phyloP scores from a whole-genome alignment of 495 filamentous ascomycete genomes.

The Hypoxylon perforatum region DNA sequence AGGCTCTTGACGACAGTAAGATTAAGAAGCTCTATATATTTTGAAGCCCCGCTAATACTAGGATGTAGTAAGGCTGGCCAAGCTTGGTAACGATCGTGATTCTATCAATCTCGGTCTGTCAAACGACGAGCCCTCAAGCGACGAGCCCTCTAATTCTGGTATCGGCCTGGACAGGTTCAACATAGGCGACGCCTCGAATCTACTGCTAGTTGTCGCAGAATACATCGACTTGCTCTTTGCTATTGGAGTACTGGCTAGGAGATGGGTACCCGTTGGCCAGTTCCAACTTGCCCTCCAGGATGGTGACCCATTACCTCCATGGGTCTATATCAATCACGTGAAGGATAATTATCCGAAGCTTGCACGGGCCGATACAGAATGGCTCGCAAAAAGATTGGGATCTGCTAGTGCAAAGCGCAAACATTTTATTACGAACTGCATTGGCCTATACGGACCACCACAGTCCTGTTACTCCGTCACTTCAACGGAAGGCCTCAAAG shows the following conservation, averaged over 20 bases:
- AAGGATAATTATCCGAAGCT: conserved; percentile 11
- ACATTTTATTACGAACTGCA: conserved; percentile 47
- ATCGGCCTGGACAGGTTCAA: neutral
- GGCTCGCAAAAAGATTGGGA: conserved; percentile 40
- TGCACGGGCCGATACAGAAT: neutral
- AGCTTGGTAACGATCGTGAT: neutral
- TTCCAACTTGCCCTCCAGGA: conserved; percentile 18
- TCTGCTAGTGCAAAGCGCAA: conserved; percentile 46
- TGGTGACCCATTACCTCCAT: neutral
- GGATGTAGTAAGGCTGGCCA: no score
- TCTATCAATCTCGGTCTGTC: neutral
- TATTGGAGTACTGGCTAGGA: conserved; percentile 13
- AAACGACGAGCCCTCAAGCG: no score
- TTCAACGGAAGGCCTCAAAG: no score
- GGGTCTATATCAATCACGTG: conserved; percentile 1
- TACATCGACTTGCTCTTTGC: conserved; percentile 24
- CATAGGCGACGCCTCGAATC: conserved; percentile 5
- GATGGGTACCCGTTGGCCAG: neutral
- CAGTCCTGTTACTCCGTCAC: conserved; percentile 1
- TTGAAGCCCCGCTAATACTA: no score
- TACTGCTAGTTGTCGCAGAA: conserved; percentile 16
- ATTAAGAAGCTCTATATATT: neutral
- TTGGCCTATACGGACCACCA: conserved; percentile 36
- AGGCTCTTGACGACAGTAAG: conserved; percentile 23
- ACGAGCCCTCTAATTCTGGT: no score